A percentile compares a stretch with the other conserved stretches of the same genome.
Evolutionary conservation across 345 rosid species (phyloP).

Genomic region (Melaleuca quinquenervia): DNA sequence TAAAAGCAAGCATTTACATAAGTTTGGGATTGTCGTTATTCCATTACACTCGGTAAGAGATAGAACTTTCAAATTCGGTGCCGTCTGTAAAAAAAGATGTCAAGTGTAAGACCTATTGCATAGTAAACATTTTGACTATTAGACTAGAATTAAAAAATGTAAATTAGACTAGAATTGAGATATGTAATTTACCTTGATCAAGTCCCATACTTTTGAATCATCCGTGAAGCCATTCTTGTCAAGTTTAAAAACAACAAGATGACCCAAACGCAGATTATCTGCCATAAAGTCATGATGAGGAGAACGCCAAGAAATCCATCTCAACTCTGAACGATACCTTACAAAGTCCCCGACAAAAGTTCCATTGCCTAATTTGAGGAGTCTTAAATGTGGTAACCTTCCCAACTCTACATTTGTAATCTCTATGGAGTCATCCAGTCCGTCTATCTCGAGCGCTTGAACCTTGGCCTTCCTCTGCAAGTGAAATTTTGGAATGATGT

Average conservation of each 20-base stretch:
- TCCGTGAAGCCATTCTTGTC: fast-evolving
- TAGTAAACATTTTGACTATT: too few relatives aligned
- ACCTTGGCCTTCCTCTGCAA: fast-evolving
- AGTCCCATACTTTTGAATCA: not conserved
- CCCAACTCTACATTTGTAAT: fast-evolving
- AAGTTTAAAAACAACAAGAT: not conserved
- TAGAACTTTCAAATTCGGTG: not conserved
- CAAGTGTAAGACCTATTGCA: too few relatives aligned
- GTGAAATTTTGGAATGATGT: fast-evolving
- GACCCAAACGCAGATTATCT: fast-evolving
- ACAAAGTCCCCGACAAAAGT: fast-evolving
- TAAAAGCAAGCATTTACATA: not conserved
- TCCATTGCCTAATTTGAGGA: fast-evolving
- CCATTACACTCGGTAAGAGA: not conserved
- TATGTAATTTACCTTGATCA: not conserved
- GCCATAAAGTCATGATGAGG: fast-evolving
- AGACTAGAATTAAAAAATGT: too few relatives aligned
- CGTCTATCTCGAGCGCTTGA: not conserved
- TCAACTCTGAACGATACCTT: fast-evolving
- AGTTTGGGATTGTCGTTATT: not conserved
- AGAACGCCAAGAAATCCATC: fast-evolving
- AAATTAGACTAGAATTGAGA: not conserved
- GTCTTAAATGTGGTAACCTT: fast-evolving
- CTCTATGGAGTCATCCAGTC: too few relatives aligned
- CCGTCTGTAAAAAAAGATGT: too few relatives aligned